Conservation (phyloP, 2,329 filamentous ascomycete genomes). For the Trichophyton simii region DNA sequence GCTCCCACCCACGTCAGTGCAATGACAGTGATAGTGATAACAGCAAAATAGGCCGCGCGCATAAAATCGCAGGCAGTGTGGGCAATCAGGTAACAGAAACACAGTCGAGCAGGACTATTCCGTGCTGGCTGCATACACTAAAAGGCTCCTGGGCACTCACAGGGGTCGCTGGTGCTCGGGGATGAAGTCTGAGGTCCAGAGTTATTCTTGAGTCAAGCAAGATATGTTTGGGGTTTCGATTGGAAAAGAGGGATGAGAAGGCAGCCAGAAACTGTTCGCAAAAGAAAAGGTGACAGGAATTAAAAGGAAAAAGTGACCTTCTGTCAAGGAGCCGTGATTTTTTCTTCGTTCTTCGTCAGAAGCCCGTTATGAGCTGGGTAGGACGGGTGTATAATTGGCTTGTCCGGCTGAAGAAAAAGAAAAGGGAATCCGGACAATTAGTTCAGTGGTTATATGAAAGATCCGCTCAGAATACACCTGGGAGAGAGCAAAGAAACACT, state of each 20-base stretch:
- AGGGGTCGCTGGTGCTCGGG: not conserved
- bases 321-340: not conserved
- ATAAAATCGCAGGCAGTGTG: not conserved
- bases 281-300: not conserved
- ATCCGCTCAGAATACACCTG: not conserved
- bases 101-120: not conserved
- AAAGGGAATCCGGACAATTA: not conserved
- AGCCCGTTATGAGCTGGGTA: not conserved
- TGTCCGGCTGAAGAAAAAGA: not conserved
- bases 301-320: not conserved
- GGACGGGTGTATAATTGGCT: slow-evolving; percentile 2
- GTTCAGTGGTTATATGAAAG: not conserved
- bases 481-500: not conserved
- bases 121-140: not conserved
- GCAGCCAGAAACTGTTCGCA: not conserved
- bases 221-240: not conserved
- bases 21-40: not conserved
- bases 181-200: not conserved
- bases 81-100: not conserved
- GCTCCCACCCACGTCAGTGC: not conserved
- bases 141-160: not conserved
- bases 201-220: not conserved
- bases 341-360: slow-evolving; percentile 2
- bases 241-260: not conserved
- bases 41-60: not conserved